A percentile compares a stretch with the other conserved stretches of the same genome.
phyloP scores from a whole-genome alignment of 2,329 filamentous ascomycete genomes.

The Exophiala sideris region DNA sequence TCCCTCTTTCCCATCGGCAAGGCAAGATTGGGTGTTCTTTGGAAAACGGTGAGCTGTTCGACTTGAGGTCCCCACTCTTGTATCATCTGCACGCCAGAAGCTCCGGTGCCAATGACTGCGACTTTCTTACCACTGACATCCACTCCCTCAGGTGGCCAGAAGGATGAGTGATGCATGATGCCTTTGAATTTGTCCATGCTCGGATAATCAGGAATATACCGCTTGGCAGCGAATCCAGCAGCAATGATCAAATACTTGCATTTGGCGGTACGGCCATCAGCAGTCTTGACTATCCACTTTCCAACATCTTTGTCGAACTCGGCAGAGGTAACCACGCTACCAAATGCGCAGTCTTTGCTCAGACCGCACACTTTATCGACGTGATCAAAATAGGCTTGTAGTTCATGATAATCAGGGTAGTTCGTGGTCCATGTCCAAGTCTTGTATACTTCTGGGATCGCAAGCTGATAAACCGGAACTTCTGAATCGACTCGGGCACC shows the following conservation, averaged over 20 bases:
- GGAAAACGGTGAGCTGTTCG: slow-evolving; percentile 51
- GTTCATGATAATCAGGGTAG: slow-evolving; percentile 37
- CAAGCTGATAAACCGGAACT: slow-evolving; percentile 48
- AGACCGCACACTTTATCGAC: slow-evolving; percentile 45
- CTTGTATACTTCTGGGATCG: slow-evolving; percentile 47
- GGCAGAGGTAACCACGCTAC: slow-evolving; percentile 41
- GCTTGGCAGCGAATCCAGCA: slow-evolving; percentile 54
- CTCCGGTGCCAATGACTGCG: slow-evolving; percentile 63
- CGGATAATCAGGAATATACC: slow-evolving; percentile 58
- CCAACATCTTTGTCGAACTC: slow-evolving; percentile 36
- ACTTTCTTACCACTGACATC: slow-evolving; percentile 57
- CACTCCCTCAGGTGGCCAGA: slow-evolving; percentile 57
- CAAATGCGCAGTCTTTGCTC: slow-evolving; percentile 46
- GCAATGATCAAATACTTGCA: slow-evolving; percentile 46
- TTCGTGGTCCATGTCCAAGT: slow-evolving; percentile 32
- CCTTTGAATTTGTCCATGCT: slow-evolving; percentile 60
- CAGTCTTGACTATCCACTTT: slow-evolving; percentile 46
- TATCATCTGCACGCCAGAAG: slow-evolving; percentile 61
- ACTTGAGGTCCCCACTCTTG: slow-evolving; percentile 58
- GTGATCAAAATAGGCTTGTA: slow-evolving; percentile 48
- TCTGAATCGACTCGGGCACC: slow-evolving; percentile 48
- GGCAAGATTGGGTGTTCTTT: slow-evolving; percentile 64
- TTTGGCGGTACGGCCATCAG: slow-evolving; percentile 39
- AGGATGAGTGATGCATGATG: slow-evolving; percentile 57
- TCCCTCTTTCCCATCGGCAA: slow-evolving; percentile 57